These are phyloP conservation scores for Monilinia fructigena DNA, from an alignment of 2,329 filamentous ascomycete genomes.

Conservation along the genomic window DNA sequence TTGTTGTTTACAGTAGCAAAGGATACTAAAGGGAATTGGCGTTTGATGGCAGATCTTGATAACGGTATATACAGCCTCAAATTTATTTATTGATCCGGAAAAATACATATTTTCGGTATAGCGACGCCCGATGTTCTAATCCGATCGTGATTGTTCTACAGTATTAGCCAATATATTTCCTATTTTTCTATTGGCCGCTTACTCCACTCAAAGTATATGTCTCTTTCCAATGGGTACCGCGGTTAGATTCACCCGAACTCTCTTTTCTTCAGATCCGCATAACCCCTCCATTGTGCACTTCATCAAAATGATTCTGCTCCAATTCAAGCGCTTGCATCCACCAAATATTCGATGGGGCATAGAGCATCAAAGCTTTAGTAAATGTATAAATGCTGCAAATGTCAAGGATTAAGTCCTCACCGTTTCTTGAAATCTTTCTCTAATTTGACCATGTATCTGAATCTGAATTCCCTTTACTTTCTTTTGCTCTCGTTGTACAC, in stretches of 20 bases:
- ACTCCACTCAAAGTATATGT: not conserved
- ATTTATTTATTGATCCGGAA: constrained; percentile 23
- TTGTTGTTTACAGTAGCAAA: constrained; percentile 16
- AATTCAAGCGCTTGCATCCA: not conserved
- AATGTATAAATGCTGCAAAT: not conserved
- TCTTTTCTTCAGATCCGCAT: not conserved
- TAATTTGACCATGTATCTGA: constrained; percentile 4
- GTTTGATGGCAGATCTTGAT: constrained; percentile 1
- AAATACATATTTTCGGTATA: constrained; percentile 29
- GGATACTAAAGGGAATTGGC: not conserved
- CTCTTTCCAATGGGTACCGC: not conserved
- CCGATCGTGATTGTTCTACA: constrained; percentile 13
- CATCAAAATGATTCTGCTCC: not conserved
- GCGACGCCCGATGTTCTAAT: constrained; percentile 25
- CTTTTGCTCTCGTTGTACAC: constrained; percentile 1
- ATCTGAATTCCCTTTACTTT: too few relatives aligned
- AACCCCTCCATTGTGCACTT: constrained; percentile 12
- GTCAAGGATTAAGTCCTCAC: constrained; percentile 12
- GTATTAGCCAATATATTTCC: constrained; percentile 8
- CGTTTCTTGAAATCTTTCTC: not conserved
- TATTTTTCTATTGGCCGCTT: constrained; percentile 15
- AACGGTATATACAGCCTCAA: not conserved
- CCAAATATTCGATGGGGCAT: not conserved
- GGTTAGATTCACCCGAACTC: constrained; percentile 1
- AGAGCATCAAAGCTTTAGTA: not conserved